Evolutionary conservation across 768 basidiomycete genomes (phyloP), one percentile per base, ranked within the genome.

Genomic region (Russula sp.): DNA sequence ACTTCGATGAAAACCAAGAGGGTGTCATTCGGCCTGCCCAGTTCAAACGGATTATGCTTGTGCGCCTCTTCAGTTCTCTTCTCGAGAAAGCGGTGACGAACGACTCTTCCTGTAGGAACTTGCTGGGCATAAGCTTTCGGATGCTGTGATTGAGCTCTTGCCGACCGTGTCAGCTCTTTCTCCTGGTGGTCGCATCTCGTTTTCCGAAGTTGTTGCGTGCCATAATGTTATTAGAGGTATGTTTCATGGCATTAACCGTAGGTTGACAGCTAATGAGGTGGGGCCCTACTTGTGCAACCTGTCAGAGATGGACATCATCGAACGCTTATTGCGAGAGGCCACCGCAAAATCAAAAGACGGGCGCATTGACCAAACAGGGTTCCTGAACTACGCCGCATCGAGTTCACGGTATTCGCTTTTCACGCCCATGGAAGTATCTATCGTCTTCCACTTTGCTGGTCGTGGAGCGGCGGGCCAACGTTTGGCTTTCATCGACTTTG

Each of bases 401-500:
- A 88, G 80, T 69, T 92, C 95, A 69, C 89, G 96, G 42, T 98
- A 98, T 75, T 90, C 92, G 44, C 83, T 96, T 58, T 98, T 98
- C 75, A 95, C 94, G 0, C 96, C 96, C 5, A 96, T 98, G 92
- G 96, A 98, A 75, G 93, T 90, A n/a, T 85, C 89, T 59, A 97
- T 98, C 71, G 87, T 99, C 71, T 99, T 98, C 79, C 96, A 99
- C 75, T 98, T 98, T 77, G 94, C 94, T 30, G 88, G 91, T 14
- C 84, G 94, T 53, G 95, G 94, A 16, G 78, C 80, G 51, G 77
- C 79, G 3, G 78, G 79, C 53, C 84, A 87, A 71, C 83, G 94
- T 24, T 82, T 99, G 57, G 84, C 93, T 11, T 76, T 96, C 44
- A 76, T 91, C 50, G 97, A 99, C 75, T 99, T 99, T 75, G 92